phyloP scores from a whole-genome alignment of 1,139 yeast genomes.

The Sugiyamaella neomexicana region DNA sequence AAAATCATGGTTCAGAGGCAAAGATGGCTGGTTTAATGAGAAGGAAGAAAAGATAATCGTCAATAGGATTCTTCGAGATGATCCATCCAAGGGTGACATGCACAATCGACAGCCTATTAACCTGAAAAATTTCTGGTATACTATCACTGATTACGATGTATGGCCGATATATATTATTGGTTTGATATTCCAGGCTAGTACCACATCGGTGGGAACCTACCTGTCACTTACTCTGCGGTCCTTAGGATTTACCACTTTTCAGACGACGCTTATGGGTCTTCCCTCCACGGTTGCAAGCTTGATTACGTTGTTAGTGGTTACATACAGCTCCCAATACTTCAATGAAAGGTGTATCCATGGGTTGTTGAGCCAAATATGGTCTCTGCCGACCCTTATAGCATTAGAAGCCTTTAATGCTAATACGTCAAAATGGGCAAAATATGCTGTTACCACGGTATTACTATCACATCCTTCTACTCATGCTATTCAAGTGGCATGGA shows the following conservation, averaged over 20 bases:
- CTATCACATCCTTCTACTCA: constrained; percentile 49
- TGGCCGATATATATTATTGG: constrained; percentile 61
- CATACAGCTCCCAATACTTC: constrained; percentile 47
- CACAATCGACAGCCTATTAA: constrained; percentile 58
- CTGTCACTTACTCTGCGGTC: constrained; percentile 51
- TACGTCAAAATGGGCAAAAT: constrained; percentile 42
- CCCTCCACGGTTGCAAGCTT: constrained; percentile 49
- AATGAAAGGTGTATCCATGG: constrained; percentile 42
- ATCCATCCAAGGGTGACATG: constrained; percentile 70
- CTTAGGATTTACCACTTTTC: constrained; percentile 56
- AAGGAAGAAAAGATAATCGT: constrained; percentile 63
- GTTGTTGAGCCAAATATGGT: constrained; percentile 42
- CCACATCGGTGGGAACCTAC: constrained; percentile 48
- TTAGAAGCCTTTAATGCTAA: constrained; percentile 53
- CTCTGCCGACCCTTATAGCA: constrained; percentile 46
- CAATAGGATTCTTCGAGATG: constrained; percentile 63
- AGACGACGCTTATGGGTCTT: constrained; percentile 54
- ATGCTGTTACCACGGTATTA: constrained; percentile 47
- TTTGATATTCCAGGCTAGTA: constrained; percentile 48
- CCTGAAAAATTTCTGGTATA: constrained; percentile 42
- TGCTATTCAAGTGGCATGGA: constrained; percentile 61
- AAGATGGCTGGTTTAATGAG: constrained; percentile 63
- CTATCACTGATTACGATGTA: constrained; percentile 55
- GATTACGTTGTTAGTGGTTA: constrained; percentile 43
- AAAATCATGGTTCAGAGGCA: constrained; percentile 49